Conservation (phyloP, 768 basidiomycete species). For the Phaeotremella skinneri region DNA sequence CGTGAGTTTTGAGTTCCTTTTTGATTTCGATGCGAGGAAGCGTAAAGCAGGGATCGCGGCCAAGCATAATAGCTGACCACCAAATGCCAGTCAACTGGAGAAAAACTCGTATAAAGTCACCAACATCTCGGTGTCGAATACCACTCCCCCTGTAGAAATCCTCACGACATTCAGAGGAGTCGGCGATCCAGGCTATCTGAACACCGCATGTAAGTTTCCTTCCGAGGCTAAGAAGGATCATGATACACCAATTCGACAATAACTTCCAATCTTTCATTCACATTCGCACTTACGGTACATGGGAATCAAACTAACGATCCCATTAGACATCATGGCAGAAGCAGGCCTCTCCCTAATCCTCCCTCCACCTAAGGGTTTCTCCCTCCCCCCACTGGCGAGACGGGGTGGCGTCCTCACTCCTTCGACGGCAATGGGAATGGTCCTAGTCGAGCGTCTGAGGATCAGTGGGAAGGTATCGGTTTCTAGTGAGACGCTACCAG, state of each 20-base stretch:
- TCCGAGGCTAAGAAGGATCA: no score
- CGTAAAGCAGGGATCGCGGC: not conserved
- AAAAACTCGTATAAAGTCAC: conserved; percentile 63
- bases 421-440: conserved; percentile 74
- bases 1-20: conserved; percentile 55
- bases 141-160: conserved; percentile 55
- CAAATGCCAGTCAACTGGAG: conserved; percentile 57
- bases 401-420: conserved; percentile 81
- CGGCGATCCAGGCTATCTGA: conserved; percentile 63
- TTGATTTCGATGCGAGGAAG: not conserved
- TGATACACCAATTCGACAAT: no score
- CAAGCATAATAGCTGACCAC: conserved; percentile 3
- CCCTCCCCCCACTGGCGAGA: conserved; percentile 61
- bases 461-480: conserved; percentile 54
- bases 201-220: conserved; percentile 54
- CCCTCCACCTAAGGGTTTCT: conserved; percentile 54
- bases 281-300: no score
- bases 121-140: conserved; percentile 68
- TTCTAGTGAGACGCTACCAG: conserved; percentile 20
- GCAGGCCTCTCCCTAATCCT: conserved; percentile 70
- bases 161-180: conserved; percentile 64
- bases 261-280: no score
- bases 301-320: not conserved
- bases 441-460: conserved; percentile 66
- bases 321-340: conserved; percentile 71